Base-by-base conservation (phyloP, 2,329 filamentous ascomycete species). In the Colletotrichum magnum region DNA sequence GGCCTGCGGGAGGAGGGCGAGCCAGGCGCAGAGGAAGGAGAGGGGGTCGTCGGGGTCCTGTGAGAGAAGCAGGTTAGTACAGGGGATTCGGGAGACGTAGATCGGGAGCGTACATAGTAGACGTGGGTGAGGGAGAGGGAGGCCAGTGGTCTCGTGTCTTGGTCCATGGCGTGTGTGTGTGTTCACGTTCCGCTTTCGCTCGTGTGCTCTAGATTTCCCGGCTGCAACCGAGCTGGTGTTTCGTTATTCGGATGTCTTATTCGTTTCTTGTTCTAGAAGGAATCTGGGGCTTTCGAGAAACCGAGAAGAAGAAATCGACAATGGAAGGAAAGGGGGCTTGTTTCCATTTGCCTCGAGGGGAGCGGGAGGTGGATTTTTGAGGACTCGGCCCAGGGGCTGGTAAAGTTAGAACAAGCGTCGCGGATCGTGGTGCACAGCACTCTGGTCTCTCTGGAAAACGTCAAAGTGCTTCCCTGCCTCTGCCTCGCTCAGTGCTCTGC, bases 111-210 rank as follows among this genome's bases (percentile, higher is more conserved):
- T 21, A 70, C 95, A 87, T 98, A 98, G 85, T 96, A 94, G 74
- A 98, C 95, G 83, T 98, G 95, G 12, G 96, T 98, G 74, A 99
- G 84, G 59, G 95, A 97, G 70, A 99, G 88, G 26, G 95, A 98
- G 59, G 95, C 94, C 66, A 98, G 85, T 48, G 93, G 90, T 47
- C 77, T 77, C 26, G 79, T 73, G 72, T 86, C 83, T 51, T 74
- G 71, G 47, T 75, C 68, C 76, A 79, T 79, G 70, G 68, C n/a
- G n/a, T 18, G 18, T 18, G 18, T 6, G 28, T 24, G 21, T 24
- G 32, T 36, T 36, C 32, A 36, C 32, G 32, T 36, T 36, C 32
- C 32, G 32, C 32, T 68, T 68, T 36, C 45, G 48, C 53, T 64
- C 47, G 16, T 41, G 48, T 43, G 52, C 47, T 58, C 26, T 41